Evolutionary conservation across 2,329 filamentous ascomycete species (phyloP).

Genomic region (Phialophora chinensis): DNA sequence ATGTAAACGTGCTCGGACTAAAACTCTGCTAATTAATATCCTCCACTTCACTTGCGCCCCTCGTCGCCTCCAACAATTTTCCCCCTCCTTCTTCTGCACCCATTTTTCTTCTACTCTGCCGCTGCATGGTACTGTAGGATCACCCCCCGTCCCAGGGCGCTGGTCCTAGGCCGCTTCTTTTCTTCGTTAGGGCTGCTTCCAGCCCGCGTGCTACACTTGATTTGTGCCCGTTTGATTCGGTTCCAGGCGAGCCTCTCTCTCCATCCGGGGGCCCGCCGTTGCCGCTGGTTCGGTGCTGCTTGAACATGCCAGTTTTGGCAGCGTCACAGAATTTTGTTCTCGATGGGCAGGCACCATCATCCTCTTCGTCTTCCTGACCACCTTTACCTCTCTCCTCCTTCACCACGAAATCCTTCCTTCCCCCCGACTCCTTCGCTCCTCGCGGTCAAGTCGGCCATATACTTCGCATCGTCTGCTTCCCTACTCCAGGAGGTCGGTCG

Average conservation of each 20-base stretch:
- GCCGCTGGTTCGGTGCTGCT: constrained; percentile 20
- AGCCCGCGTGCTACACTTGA: not conserved
- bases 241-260: not conserved
- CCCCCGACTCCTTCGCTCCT: constrained; percentile 35
- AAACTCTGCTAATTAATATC: not conserved
- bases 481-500: constrained; percentile 36
- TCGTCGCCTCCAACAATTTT: not conserved
- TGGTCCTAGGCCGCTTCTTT: constrained; percentile 9
- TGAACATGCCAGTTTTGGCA: constrained; percentile 32
- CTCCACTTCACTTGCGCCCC: constrained; percentile 3
- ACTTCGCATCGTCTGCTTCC: constrained; percentile 22
- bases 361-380: constrained; percentile 37
- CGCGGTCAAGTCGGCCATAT: constrained; percentile 29
- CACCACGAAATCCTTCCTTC: constrained; percentile 24
- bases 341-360: constrained; percentile 39
- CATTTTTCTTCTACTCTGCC: not conserved
- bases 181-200: constrained; percentile 1
- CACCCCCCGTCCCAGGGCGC: not conserved
- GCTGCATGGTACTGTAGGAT: not conserved
- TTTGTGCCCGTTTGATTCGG: not conserved
- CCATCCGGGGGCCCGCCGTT: constrained; percentile 5
- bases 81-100: not conserved
- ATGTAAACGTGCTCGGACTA: constrained; percentile 18
- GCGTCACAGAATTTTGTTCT: constrained; percentile 12
- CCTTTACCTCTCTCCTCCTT: constrained; percentile 38